Percentiles rank a stretch among this genome's conserved stretches.
Evolutionary conservation across 1,284 basidiomycete genomes (phyloP).

Genomic region (Heterobasidion parviporum): DNA sequence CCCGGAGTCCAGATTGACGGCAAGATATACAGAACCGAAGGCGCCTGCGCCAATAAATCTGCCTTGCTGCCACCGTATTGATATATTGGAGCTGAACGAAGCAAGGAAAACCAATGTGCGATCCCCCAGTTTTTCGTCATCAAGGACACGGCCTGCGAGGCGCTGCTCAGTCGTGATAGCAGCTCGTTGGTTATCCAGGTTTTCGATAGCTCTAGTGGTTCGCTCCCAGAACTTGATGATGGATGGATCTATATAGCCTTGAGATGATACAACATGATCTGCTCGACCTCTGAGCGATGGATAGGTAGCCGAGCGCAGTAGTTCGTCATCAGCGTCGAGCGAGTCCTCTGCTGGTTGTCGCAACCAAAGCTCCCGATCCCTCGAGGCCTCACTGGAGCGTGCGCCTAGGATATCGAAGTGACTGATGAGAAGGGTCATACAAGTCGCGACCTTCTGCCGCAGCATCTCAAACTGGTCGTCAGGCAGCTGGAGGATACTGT

Average conservation of each 20-base stretch:
- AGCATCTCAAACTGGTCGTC: constrained; percentile 86
- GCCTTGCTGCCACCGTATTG: constrained; percentile 98
- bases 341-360: constrained; percentile 45
- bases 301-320: constrained; percentile 15
- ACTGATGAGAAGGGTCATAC: constrained; percentile 92
- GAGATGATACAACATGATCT: constrained; percentile 13
- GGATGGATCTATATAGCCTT: constrained; percentile 50
- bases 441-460: constrained; percentile 88
- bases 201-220: constrained; percentile 47
- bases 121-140: constrained; percentile 88
- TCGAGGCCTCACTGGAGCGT: constrained; percentile 81
- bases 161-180: constrained; percentile 62
- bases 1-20: constrained; percentile 94
- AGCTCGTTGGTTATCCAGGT: constrained; percentile 57
- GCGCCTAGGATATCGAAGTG: constrained; percentile 99
- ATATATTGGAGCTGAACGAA: constrained; percentile 89
- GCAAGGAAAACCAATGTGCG: constrained; percentile 88
- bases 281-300: neutral
- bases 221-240: constrained; percentile 71
- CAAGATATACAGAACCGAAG: constrained; percentile 96
- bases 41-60: constrained; percentile 97
- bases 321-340: constrained; percentile 25
- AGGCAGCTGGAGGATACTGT: constrained; percentile 86
- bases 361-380: constrained; percentile 72
- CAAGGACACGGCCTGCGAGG: constrained; percentile 81